A percentile compares a stretch with the other conserved stretches of the same genome.
Conservation (phyloP, 352 stramenopile species). For the Globisporangium apiculatum region DNA sequence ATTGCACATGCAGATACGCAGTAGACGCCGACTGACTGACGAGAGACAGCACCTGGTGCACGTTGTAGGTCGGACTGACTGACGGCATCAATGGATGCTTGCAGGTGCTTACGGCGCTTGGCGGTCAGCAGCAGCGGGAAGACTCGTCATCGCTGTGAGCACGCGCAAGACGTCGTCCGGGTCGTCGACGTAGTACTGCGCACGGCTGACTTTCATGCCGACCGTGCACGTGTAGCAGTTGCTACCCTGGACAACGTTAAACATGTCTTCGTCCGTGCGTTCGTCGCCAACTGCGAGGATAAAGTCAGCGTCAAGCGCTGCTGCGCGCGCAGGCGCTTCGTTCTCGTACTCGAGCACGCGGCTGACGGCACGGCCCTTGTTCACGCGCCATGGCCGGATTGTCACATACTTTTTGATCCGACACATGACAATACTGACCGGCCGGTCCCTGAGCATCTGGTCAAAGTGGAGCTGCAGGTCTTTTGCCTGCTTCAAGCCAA, state of each 20-base stretch:
- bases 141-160: conserved; percentile 61
- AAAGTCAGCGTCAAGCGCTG: conserved; percentile 76
- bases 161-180: conserved; percentile 74
- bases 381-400: conserved; percentile 79
- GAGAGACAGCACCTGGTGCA: too few relatives aligned
- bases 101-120: conserved; percentile 15
- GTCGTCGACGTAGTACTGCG: conserved; percentile 79
- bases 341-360: conserved; percentile 81
- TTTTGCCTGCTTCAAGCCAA: conserved; percentile 83
- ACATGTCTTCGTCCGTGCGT: conserved; percentile 88
- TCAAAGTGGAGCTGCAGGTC: conserved; percentile 88
- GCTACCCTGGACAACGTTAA: conserved; percentile 83
- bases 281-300: conserved; percentile 83
- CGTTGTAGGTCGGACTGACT: too few relatives aligned
- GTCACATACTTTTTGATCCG: conserved; percentile 87
- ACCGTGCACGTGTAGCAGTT: conserved; percentile 88
- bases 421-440: conserved; percentile 82
- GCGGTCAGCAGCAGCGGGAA: conserved; percentile 21
- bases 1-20: too few relatives aligned
- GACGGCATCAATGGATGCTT: too few relatives aligned
- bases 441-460: conserved; percentile 82
- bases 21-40: too few relatives aligned
- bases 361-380: conserved; percentile 81
- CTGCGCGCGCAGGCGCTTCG: conserved; percentile 60
- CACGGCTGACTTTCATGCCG: conserved; percentile 81